These are phyloP conservation scores for Alternaria consortialis DNA, from an alignment of 2,329 filamentous ascomycete species.

Conservation along the genomic window DNA sequence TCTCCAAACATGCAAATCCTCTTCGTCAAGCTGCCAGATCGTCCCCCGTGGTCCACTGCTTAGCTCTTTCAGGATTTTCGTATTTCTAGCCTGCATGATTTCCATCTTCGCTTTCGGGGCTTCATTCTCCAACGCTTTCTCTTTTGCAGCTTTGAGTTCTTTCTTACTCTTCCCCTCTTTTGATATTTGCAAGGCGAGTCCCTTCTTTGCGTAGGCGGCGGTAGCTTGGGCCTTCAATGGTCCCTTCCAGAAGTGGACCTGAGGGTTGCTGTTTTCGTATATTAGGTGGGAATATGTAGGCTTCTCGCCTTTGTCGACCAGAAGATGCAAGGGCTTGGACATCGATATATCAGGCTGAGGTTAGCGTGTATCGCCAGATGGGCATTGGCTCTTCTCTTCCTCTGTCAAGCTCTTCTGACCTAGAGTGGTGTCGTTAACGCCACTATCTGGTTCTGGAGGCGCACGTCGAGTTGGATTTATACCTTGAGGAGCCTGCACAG, in stretches of 20 bases:
- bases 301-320: not conserved
- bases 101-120: not conserved
- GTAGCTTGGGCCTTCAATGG: not conserved
- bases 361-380: constrained; percentile 9
- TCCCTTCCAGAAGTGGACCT: constrained; percentile 11
- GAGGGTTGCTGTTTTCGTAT: constrained; percentile 6
- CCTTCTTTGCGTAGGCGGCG: not conserved
- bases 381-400: not conserved
- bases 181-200: not conserved
- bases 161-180: constrained; percentile 2
- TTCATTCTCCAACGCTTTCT: not conserved
- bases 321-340: constrained; percentile 1
- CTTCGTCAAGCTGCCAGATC: constrained; percentile 11
- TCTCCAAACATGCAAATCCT: not conserved
- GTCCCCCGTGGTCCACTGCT: constrained; percentile 7
- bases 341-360: constrained; percentile 5
- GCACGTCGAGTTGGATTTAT: not conserved
- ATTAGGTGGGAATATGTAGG: constrained; percentile 14
- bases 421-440: not conserved
- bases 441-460: not conserved
- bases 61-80: constrained; percentile 4
- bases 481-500: not conserved
- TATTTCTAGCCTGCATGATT: not conserved
- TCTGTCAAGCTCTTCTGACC: not conserved
- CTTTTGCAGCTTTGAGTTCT: not conserved